Base-by-base conservation (phyloP, 2,329 filamentous ascomycete genomes). In the Ambrosiella beaveri region DNA sequence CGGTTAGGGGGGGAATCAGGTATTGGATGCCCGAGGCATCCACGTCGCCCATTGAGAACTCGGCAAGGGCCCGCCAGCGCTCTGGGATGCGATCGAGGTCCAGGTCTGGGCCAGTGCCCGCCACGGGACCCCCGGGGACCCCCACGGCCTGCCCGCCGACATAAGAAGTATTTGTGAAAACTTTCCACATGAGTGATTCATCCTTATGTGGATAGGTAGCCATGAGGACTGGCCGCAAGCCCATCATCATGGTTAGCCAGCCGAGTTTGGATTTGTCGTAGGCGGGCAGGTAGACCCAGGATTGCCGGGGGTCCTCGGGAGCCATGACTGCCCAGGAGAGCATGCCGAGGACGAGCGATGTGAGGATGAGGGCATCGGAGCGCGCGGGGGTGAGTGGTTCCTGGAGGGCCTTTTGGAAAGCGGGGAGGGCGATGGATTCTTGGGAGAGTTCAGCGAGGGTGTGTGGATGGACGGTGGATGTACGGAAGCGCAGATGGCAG, bases 221-320 rank as follows among this genome's bases (percentile, higher is more conserved):
- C 13, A 61, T 39, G 11, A 65, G 50, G 12, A 66, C 58, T 8
- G 63, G 62, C 51, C 62, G 62, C 2, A 66, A 55, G 8, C 64
- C 64, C 56, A 65, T 61, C 59, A 62, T 62, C 45, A 66, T 57
- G 17, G 62, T 62, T 13, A 66, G 60, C 64, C 64, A 66, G 7
- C 60, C 59, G 13, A 65, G 61, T 3, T 63, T 60, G 11, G 57
- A 58, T 1, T 51, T 45, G 1, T 61, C 62, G 9, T 59, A 8
- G 40, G 59, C 27, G 8, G 56, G 8, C 13, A 54, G 57, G 45
- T 64, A 65, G 12, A 65, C 63, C 64, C 64, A 65, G 1, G 61
- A 63, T n/a, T 40, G 19, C n/a, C 47, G 37, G 4, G 62, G 61
- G 35, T 63, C 45, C 1, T 61, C 54, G 27, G 62, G 56, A 2